Evolutionary conservation across 192 early-diverging fungal genomes (phyloP), one percentile per base, ranked within the genome.

Genomic region (Powellomyces hirtus): DNA sequence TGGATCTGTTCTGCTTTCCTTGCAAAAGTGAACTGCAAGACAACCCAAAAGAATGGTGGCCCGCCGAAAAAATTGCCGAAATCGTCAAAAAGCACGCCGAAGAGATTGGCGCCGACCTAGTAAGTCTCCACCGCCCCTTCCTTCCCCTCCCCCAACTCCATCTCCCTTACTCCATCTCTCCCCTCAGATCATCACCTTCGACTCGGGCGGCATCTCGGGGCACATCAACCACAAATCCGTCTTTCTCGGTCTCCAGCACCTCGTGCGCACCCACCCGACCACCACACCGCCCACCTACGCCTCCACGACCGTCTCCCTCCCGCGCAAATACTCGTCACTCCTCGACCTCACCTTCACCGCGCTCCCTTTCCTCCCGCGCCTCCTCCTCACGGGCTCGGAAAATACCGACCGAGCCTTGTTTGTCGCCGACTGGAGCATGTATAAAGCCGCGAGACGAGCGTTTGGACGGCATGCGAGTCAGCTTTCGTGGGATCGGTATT

Each of bases 151-250:
- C 1, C 35, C 64, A 64, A 18, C 45, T 51, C 53, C 53, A 18
- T 34, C 10, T 33, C 35, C 46, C 30, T 55, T 2, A 22, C 53
- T 59, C 59, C 53, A 10, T 42, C n/a, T n/a, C 40, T 42, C 11
- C n/a, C 40, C n/a, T 42, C 56, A 71, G 80, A 82, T 97, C 14
- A 85, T 94, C 24, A 98, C 96, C 0, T 98, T 96, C 80, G 96
- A 98, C 75, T 69, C 81, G 11, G 76, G 83, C 34, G 96, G 96
- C 1, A 83, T 96, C 42, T 93, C 92, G 30, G 91, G 91, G 0
- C 96, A 98, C 64, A 77, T 82, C 49, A 98, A 98, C 78, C 96
- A 98, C 72, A 83, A 87, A 40, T 86, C 94, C 13, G 81, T 85
- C 20, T 91, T 89, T 69, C 74, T 84, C 59, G 94, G 93, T 46